phyloP scores from a whole-genome alignment of 306 rosid species.

The Hippophae gyantsensis region DNA sequence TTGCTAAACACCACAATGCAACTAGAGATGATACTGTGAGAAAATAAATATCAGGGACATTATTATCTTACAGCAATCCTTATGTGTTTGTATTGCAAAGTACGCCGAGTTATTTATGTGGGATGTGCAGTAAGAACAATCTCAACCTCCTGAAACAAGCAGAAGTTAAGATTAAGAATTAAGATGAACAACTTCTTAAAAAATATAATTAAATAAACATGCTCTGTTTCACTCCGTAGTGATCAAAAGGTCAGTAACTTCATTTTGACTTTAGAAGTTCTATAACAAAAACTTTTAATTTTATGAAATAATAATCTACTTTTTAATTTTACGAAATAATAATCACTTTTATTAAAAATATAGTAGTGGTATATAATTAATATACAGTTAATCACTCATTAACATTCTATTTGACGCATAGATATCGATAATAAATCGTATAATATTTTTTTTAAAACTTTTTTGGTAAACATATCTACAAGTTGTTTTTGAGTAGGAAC shows the following conservation, averaged over 20 bases:
- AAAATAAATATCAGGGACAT: conserved; percentile 11
- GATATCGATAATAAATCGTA: too few relatives aligned
- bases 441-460: too few relatives aligned
- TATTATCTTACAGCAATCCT: conserved; percentile 61
- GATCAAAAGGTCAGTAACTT: not conserved
- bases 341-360: too few relatives aligned
- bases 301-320: too few relatives aligned
- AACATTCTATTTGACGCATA: too few relatives aligned
- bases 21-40: conserved; percentile 10
- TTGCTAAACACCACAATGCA: conserved; percentile 12
- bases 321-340: too few relatives aligned
- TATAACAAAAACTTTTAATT: too few relatives aligned
- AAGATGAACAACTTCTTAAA: not conserved
- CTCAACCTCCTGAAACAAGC: conserved; percentile 63
- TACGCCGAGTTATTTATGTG: conserved; percentile 91
- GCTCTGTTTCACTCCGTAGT: not conserved
- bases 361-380: too few relatives aligned
- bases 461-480: too few relatives aligned
- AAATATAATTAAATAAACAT: conserved; percentile 1
- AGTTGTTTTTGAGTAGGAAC: too few relatives aligned
- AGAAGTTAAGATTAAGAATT: conserved; percentile 11
- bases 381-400: too few relatives aligned
- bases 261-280: not conserved
- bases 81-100: conserved; percentile 77
- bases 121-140: conserved; percentile 99